phyloP scores from a whole-genome alignment of 805 yeast genomes.

The Saturnispora mendoncae region DNA sequence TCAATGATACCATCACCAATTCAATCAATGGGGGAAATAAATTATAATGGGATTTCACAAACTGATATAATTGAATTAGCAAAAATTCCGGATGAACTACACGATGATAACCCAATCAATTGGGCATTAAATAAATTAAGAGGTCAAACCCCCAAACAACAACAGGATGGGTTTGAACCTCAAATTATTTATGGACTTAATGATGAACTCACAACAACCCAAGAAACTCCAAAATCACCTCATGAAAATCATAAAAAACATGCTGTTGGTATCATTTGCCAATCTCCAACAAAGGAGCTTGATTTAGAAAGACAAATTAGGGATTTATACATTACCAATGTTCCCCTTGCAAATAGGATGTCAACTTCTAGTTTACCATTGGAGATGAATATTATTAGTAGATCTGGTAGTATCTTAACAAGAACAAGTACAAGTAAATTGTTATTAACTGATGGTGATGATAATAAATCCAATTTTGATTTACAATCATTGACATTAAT shows the following conservation, averaged over 20 bases:
- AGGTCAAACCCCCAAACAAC: conserved; percentile 37
- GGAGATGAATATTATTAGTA: conserved; percentile 13
- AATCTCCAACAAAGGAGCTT: conserved; percentile 11
- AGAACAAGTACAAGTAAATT: conserved; percentile 11
- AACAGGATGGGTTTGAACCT: conserved; percentile 1
- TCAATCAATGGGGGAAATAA: conserved; percentile 28
- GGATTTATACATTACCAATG: conserved; percentile 25
- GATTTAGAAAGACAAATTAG: conserved; percentile 26
- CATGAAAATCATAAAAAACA: conserved; percentile 13
- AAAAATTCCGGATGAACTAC: conserved; percentile 72
- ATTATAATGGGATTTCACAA: conserved; percentile 40
- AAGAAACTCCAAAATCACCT: neutral
- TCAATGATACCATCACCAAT: conserved; percentile 28
- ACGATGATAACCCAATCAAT: conserved; percentile 60
- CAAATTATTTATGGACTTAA: conserved; percentile 21
- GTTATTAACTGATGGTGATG: conserved; percentile 12
- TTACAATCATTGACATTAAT: conserved; percentile 23
- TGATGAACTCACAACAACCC: conserved; percentile 18
- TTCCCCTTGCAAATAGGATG: conserved; percentile 13
- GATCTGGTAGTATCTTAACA: conserved; percentile 11
- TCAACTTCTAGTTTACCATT: conserved; percentile 5
- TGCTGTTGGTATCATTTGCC: conserved; percentile 15
- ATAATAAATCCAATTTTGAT: conserved; percentile 21
- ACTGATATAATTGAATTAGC: conserved; percentile 69
- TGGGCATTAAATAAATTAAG: conserved; percentile 72